These are phyloP conservation scores for Vachellia collinsii DNA, from an alignment of 306 rosid species.

Conservation along the genomic window DNA sequence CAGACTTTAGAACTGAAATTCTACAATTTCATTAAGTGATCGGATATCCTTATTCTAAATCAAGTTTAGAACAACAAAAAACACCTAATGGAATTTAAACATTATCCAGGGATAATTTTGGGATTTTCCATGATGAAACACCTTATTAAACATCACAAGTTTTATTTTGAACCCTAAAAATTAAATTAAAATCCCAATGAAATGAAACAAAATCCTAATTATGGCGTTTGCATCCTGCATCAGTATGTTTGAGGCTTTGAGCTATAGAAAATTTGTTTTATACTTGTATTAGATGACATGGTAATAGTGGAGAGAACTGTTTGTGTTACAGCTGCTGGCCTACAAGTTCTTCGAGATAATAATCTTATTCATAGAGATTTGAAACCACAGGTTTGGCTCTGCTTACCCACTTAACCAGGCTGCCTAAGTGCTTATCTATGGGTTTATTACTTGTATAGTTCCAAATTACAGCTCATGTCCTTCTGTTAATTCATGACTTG, in stretches of 20 bases:
- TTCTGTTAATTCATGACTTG: slow-evolving; percentile 19
- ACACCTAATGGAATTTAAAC: neutral
- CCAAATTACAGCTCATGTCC: slow-evolving; percentile 25
- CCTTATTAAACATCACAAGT: neutral
- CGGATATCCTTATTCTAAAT: neutral
- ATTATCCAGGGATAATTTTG: neutral
- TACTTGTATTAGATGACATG: slow-evolving; percentile 20
- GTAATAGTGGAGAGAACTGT: slow-evolving; percentile 36
- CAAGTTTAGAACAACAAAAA: neutral
- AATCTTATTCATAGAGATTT: slow-evolving; percentile 92
- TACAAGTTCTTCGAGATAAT: slow-evolving; percentile 91
- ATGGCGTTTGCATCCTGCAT: neutral
- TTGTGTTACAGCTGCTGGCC: slow-evolving; percentile 81
- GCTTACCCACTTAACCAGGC: slow-evolving; percentile 27
- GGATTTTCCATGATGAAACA: neutral
- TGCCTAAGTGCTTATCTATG: slow-evolving; percentile 2
- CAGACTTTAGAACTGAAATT: neutral
- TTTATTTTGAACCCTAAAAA: neutral
- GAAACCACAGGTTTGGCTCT: slow-evolving; percentile 86
- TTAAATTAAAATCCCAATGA: neutral
- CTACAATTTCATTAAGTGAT: neutral
- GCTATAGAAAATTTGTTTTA: slow-evolving; percentile 19
- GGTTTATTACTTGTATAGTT: slow-evolving; percentile 17
- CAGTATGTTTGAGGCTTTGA: slow-evolving; percentile 37
- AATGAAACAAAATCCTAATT: neutral